Evolutionary conservation across 2,329 filamentous ascomycete genomes (phyloP).

Genomic region (Colletotrichum acutatum): DNA sequence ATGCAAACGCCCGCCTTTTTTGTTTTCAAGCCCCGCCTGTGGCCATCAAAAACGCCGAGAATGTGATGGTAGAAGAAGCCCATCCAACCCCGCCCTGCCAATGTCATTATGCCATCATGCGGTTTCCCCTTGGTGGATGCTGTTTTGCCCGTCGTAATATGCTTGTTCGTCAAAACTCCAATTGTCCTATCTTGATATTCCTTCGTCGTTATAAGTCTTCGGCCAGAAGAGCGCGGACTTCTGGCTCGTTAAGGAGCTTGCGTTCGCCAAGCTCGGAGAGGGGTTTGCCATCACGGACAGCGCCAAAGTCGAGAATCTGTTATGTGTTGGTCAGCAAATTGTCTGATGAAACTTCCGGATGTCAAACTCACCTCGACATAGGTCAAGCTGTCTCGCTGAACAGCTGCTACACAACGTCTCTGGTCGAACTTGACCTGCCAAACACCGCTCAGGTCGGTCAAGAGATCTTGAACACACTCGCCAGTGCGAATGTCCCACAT

Average conservation of each 20-base stretch:
- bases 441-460: conserved; percentile 94
- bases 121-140: conserved; percentile 24
- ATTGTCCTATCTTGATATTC: conserved; percentile 5
- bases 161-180: conserved; percentile 28
- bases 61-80: conserved; percentile 14
- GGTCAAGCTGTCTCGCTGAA: conserved; percentile 90
- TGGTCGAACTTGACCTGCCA: conserved; percentile 99
- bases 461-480: conserved; percentile 89
- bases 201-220: conserved; percentile 48
- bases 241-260: conserved; percentile 72
- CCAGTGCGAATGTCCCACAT: conserved; percentile 98
- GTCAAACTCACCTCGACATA: conserved; percentile 85
- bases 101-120: conserved; percentile 27
- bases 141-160: conserved; percentile 27
- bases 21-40: conserved; percentile 11
- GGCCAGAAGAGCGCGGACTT: conserved; percentile 62
- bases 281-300: conserved; percentile 86
- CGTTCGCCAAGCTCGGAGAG: conserved; percentile 81
- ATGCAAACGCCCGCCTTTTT: conserved; percentile 22
- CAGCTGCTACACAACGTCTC: conserved; percentile 92
- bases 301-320: conserved; percentile 97
- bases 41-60: conserved; percentile 29
- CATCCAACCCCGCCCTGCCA: conserved; percentile 18
- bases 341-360: neutral
- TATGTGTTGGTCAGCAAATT: neutral